Conservation (phyloP, 2,329 filamentous ascomycete species). For the Alternaria hordeiaustralica region DNA sequence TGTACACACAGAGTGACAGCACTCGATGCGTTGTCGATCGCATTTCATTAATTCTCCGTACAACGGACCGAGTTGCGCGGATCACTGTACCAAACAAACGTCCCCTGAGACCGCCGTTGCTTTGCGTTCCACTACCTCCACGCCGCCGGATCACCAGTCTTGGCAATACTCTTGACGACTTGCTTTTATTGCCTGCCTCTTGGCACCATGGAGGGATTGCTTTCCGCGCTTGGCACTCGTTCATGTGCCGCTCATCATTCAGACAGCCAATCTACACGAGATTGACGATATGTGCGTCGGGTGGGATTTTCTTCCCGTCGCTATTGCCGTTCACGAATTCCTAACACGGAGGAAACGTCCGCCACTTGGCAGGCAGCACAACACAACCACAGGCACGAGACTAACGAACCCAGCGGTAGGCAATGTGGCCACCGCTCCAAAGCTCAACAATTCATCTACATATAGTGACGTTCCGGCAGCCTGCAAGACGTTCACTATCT, state of each 20-base stretch:
- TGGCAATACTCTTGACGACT: slow-evolving; percentile 19
- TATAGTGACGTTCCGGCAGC: neutral
- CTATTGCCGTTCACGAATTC: neutral
- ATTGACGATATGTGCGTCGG: neutral
- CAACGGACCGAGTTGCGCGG: neutral
- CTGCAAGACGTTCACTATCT: neutral
- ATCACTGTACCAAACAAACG: neutral
- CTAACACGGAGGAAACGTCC: neutral
- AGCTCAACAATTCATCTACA: neutral
- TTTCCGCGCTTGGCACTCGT: slow-evolving; percentile 32
- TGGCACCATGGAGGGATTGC: slow-evolving; percentile 27
- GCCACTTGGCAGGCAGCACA: neutral
- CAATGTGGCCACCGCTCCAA: neutral
- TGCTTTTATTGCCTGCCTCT: slow-evolving; percentile 15
- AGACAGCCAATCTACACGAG: slow-evolving; percentile 9
- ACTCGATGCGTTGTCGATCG: neutral
- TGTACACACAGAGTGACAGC: neutral
- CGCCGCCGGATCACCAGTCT: slow-evolving; percentile 2
- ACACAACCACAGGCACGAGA: neutral
- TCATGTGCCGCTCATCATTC: slow-evolving; percentile 1
- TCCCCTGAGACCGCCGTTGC: neutral
- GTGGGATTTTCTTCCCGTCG: neutral
- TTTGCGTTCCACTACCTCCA: slow-evolving; percentile 1
- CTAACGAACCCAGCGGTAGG: neutral
- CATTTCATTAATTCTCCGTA: neutral